phyloP scores from a whole-genome alignment of 1,284 basidiomycete genomes.

The Farysia itapuensis region DNA sequence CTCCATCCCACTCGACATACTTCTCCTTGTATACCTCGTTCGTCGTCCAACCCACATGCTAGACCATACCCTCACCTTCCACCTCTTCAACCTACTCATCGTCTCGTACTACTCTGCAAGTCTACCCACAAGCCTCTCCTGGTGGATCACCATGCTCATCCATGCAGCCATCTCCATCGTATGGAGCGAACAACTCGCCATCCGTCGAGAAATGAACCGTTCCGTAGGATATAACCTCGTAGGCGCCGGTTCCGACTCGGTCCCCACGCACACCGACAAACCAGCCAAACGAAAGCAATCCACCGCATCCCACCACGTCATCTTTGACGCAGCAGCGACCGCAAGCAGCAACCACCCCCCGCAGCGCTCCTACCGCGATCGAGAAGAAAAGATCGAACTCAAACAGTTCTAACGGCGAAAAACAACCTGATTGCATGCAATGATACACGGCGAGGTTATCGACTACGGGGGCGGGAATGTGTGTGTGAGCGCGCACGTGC shows the following conservation, averaged over 20 bases:
- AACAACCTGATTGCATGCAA: no score
- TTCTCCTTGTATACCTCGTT: conserved; percentile 81
- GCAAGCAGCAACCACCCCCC: not conserved
- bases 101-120: not conserved
- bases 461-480: no score
- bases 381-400: conserved; percentile 8
- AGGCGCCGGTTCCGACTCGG: conserved; percentile 4
- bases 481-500: no score
- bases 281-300: not conserved
- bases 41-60: conserved; percentile 88
- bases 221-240: conserved; percentile 17
- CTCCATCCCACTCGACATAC: conserved; percentile 63
- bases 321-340: not conserved
- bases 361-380: not conserved
- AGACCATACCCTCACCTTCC: conserved; percentile 86
- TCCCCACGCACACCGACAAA: not conserved
- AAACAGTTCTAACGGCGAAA: conserved; percentile 10
- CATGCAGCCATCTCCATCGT: not conserved
- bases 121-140: not conserved
- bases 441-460: no score
- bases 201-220: conserved; percentile 75
- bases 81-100: conserved; percentile 72
- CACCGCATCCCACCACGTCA: not conserved
- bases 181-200: not conserved
- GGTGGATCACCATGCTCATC: not conserved